phyloP scores from a whole-genome alignment of 75 land plant genomes.

The Isoetes taiwanensis region DNA sequence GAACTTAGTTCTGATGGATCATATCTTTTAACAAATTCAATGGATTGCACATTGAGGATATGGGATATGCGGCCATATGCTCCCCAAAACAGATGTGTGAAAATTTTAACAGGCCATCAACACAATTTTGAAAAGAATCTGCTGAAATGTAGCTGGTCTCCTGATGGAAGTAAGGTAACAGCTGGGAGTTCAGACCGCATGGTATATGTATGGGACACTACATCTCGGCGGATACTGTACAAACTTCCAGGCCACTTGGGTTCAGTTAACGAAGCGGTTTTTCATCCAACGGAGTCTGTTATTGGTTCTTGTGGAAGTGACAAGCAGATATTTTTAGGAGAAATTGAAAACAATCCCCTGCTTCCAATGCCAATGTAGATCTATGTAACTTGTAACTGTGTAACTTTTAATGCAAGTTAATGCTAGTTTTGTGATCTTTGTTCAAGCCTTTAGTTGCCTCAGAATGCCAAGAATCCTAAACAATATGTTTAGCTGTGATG shows the following conservation, averaged over 20 bases:
- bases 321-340: constrained; percentile 94
- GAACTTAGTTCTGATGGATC: constrained; percentile 95
- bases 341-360: too few species aligned
- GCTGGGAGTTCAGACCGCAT: constrained; percentile 90
- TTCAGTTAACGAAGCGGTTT: constrained; percentile 79
- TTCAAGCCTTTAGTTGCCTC: too few species aligned
- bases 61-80: constrained; percentile 99
- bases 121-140: constrained; percentile 95
- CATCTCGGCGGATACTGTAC: constrained; percentile 69
- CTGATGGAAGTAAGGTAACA: constrained; percentile 90
- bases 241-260: constrained; percentile 95
- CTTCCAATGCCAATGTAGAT: too few species aligned
- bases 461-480: too few species aligned
- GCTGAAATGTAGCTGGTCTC: constrained; percentile 85
- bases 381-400: too few species aligned
- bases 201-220: constrained; percentile 98
- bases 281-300: constrained; percentile 88
- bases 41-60: constrained; percentile 85
- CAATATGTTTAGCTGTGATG: too few species aligned
- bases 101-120: constrained; percentile 81
- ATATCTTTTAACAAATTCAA: constrained; percentile 81
- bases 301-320: constrained; percentile 94
- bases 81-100: constrained; percentile 89
- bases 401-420: too few species aligned
- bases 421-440: too few species aligned